Evolutionary conservation across 2,329 filamentous ascomycete genomes (phyloP), one percentile per base, ranked within the genome.

Genomic region (Coleophoma cylindrospora): DNA sequence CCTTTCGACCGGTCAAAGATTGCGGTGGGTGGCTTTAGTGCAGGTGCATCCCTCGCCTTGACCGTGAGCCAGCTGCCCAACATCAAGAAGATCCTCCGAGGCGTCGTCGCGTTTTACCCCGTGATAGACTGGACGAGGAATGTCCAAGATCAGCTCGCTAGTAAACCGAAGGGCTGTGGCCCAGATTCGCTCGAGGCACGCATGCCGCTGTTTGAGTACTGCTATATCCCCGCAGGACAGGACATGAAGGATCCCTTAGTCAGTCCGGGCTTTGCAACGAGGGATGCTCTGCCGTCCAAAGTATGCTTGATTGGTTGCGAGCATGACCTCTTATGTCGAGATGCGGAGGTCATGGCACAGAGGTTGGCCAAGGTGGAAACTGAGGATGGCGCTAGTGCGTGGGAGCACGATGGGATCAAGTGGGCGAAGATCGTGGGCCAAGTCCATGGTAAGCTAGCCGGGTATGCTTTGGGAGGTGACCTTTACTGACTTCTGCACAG

Each of bases 11-110:
- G 58, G 7, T 47, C 54, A 2, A 62, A 63, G 21, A 65, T 78
- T 5, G 68, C 70, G 0, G 51, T 80, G 1, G 69, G 64, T 1
- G 77, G 77, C 12, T 79, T 74, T 62, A 75, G 72, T 22, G 37
- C 36, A 4, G 76, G 76, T 21, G 76, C 68, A 2, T 77, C 75
- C 56, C 64, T 79, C 0, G 59, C 70, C 0, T 63, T 78, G 0
- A 59, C 66, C 2, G 68, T 67, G 0, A 57, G 66, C 11, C 72
- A 75, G 54, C 57, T 72, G 9, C 65, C 67, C 0, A 57, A 54
- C 11, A 54, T 76, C 19, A 50, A 51, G 33, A 45, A 47, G 10
- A 47, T 37, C 14, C 50, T 70, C 8, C 54, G 56, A 12, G 74
- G 70, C 1, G 65, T 68, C 0, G 58, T 76, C 7, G 64, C 69